Percentiles rank a stretch among this genome's conserved stretches.
These are phyloP conservation scores for Metarhizium sp. DNA, from an alignment of 2,329 filamentous ascomycete species.

Conservation along the genomic window DNA sequence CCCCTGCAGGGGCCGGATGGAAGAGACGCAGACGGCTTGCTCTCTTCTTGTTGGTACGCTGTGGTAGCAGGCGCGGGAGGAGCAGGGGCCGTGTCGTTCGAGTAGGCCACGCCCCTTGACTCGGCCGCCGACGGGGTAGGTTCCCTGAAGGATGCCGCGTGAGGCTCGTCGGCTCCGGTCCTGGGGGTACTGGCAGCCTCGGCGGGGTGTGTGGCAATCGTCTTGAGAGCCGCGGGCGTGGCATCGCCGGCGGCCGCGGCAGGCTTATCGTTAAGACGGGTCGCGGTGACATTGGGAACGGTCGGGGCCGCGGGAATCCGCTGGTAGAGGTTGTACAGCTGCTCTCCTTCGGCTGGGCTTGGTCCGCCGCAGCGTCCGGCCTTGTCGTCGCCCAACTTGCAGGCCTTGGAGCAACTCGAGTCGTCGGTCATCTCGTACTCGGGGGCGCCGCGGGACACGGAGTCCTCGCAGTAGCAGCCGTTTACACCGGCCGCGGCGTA, in stretches of 20 bases:
- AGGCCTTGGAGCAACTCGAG: slow-evolving; percentile 11
- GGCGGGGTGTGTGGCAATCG: neutral
- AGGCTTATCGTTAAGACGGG: neutral
- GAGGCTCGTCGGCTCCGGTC: neutral
- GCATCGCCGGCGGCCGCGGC: neutral
- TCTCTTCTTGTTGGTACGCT: neutral
- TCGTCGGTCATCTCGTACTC: slow-evolving; percentile 12
- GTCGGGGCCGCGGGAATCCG: neutral
- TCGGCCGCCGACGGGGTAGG: neutral
- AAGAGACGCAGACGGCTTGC: neutral
- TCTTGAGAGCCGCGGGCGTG: neutral
- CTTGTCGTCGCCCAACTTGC: slow-evolving; percentile 8
- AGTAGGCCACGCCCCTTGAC: neutral
- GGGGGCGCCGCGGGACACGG: neutral
- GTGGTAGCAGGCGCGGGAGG: neutral
- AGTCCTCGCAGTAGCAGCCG: slow-evolving; percentile 15
- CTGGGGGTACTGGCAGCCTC: neutral
- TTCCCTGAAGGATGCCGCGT: neutral
- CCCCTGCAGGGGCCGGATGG: neutral
- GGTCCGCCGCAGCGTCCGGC: slow-evolving; percentile 18
- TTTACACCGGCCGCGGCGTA: slow-evolving; percentile 15
- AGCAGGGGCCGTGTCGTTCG: neutral
- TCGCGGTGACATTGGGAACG: neutral
- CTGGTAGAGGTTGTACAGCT: slow-evolving; percentile 10
- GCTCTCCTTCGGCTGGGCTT: slow-evolving; percentile 2